Evolutionary conservation across 371 early-diverging fungal species (phyloP), one percentile per base, ranked within the genome.

Genomic region (Mortierella polycephala): DNA sequence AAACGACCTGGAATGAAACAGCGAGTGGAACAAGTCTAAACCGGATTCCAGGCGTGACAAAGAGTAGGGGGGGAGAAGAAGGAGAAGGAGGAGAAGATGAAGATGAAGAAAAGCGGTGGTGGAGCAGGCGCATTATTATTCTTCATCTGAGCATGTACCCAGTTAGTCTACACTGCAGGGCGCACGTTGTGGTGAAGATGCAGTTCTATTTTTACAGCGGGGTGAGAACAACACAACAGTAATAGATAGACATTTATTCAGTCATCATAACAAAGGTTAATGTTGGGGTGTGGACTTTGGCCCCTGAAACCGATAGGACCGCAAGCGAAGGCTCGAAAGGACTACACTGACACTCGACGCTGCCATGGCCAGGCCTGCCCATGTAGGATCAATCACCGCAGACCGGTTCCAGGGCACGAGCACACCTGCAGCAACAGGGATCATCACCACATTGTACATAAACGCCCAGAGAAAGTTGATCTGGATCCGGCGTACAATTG

Each of bases 361-460:
- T 10, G 92, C 94, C 96, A 95, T 95, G 12, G 94, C 93, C 63
- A 93, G 55, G 1, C 94, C 94, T 40, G 94, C 96, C 77, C 94
- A 82, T 72, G 90, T 87, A 7, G 94, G 92, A 30, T 88, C 89
- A 18, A 94, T 75, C 45, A 81, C 85, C 0, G 80, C 79, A 14
- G 65, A 69, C 13, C 71, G 74, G 51, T 57, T 75, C 67, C 71
- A 59, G 0, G 90, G 87, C 37, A 88, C 92, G 4, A 94, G 82
- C 18, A 91, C 85, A 20, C 96, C 96, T 0, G 92, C 92, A 0
- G 96, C 96, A 60, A 94, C 83, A 8, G 95, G 95, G 18, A 96
- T 91, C 39, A 93, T 91, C 30, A 92, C 63, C 1, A 82, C 63
- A 57, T 96, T 96, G 69, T 94, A 96, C 44, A 87, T 76, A 66